phyloP scores from a whole-genome alignment of 176 grass and related monocot genomes.

The Juncus inflexus region DNA sequence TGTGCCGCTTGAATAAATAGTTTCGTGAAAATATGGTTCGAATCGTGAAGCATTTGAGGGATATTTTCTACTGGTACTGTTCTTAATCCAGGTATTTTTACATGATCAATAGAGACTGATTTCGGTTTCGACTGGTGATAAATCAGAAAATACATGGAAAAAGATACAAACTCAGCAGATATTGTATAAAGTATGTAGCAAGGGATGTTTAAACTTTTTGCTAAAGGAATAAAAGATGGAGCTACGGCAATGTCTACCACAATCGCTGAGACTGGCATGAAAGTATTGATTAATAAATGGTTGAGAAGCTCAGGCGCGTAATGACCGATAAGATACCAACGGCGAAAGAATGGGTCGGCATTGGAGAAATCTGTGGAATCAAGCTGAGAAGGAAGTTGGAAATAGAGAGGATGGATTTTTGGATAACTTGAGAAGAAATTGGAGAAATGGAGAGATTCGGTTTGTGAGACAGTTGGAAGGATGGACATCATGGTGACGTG shows the following conservation, averaged over 20 bases:
- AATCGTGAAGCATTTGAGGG: constrained; percentile 44
- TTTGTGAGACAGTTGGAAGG: constrained; percentile 53
- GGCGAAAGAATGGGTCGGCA: constrained; percentile 68
- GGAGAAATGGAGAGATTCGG: constrained; percentile 37
- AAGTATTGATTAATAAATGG: constrained; percentile 32
- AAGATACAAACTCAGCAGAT: constrained; percentile 52
- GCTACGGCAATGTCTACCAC: constrained; percentile 45
- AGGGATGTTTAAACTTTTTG: constrained; percentile 30
- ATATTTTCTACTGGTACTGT: constrained; percentile 29
- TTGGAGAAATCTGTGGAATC: constrained; percentile 35
- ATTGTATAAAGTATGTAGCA: constrained; percentile 57
- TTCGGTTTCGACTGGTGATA: constrained; percentile 28
- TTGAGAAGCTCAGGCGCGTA: constrained; percentile 39
- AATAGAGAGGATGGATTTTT: constrained; percentile 33
- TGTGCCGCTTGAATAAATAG: constrained; percentile 53
- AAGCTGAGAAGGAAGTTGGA: constrained; percentile 35
- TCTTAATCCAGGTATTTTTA: constrained; percentile 45
- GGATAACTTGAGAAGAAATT: constrained; percentile 38
- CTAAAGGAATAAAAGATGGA: constrained; percentile 32
- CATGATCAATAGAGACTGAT: constrained; percentile 21
- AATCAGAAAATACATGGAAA: constrained; percentile 41
- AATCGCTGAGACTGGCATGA: constrained; percentile 31
- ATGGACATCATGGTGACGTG: constrained; percentile 43
- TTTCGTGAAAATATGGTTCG: constrained; percentile 52
- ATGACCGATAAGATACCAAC: constrained; percentile 46